Conservation (phyloP, 75 land plant genomes). For the Pseudotsuga menziesii region DNA sequence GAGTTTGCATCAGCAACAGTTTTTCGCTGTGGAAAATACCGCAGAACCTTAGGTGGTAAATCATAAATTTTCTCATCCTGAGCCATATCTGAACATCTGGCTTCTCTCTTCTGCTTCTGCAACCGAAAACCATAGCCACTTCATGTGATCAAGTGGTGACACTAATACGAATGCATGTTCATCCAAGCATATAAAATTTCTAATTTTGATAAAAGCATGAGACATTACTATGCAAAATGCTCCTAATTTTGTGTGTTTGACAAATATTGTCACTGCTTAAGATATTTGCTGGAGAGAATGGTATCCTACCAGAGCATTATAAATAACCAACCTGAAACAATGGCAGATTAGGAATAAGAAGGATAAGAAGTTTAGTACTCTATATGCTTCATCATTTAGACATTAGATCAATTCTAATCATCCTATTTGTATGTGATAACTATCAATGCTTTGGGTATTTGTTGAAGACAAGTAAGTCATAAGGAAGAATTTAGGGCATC, state of each 20-base stretch:
- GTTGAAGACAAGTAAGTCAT: no score
- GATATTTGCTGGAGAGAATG: no score
- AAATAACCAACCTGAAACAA: background rate
- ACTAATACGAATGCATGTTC: background rate
- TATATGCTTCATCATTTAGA: no score
- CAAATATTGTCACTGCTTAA: no score
- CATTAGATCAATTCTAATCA: no score
- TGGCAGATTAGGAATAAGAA: background rate
- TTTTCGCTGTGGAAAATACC: conserved; percentile 45
- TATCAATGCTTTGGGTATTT: no score
- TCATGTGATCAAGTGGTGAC: background rate
- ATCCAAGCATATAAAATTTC: background rate
- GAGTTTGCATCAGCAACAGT: conserved; percentile 32
- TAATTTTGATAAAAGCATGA: background rate
- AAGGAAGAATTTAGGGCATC: no score
- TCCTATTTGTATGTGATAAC: no score
- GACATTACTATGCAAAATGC: background rate
- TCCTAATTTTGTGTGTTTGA: no score
- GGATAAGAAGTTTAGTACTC: no score
- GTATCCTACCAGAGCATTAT: no score
- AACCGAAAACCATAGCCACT: background rate
- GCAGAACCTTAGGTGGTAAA: conserved; percentile 25
- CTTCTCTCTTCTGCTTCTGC: conserved; percentile 43
- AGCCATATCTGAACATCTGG: conserved; percentile 12
- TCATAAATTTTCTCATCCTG: conserved; percentile 8